phyloP scores from a whole-genome alignment of 345 rosid species.

The Aquilaria yunnanensis region DNA sequence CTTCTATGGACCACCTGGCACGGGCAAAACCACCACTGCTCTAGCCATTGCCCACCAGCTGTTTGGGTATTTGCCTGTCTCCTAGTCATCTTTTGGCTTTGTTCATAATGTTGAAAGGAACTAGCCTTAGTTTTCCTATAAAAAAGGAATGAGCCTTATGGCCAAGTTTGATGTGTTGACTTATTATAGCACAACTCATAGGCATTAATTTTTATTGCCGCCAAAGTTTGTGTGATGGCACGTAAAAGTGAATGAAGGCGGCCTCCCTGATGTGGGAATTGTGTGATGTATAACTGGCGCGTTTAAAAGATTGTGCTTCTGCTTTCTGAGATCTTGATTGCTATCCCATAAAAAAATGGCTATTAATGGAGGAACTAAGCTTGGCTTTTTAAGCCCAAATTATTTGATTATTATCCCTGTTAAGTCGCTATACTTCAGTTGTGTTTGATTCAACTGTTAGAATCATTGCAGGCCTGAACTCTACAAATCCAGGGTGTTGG shows the following conservation, averaged over 20 bases:
- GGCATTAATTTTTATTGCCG: too few relatives aligned
- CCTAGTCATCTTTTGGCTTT: background rate
- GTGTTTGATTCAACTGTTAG: slow-evolving; percentile 4
- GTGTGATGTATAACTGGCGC: too few relatives aligned
- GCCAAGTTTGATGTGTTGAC: too few relatives aligned
- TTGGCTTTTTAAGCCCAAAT: background rate
- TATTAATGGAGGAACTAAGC: background rate
- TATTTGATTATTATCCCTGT: too few relatives aligned
- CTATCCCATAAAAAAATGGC: background rate
- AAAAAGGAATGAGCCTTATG: too few relatives aligned
- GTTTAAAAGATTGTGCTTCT: too few relatives aligned
- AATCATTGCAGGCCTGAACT: slow-evolving; percentile 67
- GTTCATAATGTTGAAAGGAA: background rate
- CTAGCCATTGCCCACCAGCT: slow-evolving; percentile 96
- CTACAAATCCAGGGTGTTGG: slow-evolving; percentile 89
- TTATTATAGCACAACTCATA: too few relatives aligned
- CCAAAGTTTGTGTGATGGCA: too few relatives aligned
- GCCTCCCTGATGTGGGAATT: too few relatives aligned
- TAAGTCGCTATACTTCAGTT: background rate
- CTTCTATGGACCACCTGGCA: slow-evolving; percentile 97
- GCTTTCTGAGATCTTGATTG: background rate
- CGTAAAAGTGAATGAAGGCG: too few relatives aligned
- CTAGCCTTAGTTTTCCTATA: too few relatives aligned
- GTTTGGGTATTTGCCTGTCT: slow-evolving; percentile 48
- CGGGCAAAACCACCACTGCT: slow-evolving; percentile 93